phyloP scores from a whole-genome alignment of 805 yeast genomes.

The Candida nemodendra region DNA sequence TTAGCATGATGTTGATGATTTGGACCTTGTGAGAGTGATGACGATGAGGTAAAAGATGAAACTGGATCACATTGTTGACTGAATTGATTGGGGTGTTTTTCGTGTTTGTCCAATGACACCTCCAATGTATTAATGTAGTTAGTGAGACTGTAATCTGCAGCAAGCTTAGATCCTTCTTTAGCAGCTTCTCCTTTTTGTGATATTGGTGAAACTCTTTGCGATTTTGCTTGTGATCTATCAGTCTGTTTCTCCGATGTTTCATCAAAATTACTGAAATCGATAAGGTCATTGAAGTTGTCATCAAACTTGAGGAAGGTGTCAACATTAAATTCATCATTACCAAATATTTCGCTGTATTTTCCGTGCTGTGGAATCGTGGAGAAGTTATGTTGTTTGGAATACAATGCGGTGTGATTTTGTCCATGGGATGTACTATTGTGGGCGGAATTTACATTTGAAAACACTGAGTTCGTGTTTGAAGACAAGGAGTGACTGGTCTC shows the following conservation, averaged over 20 bases:
- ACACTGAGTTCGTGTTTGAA: conserved; percentile 24
- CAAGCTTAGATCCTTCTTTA: conserved; percentile 2
- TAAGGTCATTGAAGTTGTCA: conserved; percentile 26
- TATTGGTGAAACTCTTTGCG: not conserved
- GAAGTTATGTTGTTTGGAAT: conserved; percentile 9
- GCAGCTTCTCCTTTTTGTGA: not conserved
- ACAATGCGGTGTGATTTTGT: conserved; percentile 10
- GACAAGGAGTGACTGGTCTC: conserved; percentile 27
- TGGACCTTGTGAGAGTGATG: conserved; percentile 15
- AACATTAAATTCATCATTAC: conserved; percentile 30
- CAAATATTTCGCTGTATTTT: too few species aligned
- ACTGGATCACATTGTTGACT: not conserved
- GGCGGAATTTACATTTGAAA: conserved; percentile 13
- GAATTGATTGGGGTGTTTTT: conserved; percentile 9
- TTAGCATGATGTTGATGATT: conserved; percentile 5
- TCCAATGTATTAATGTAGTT: conserved; percentile 35
- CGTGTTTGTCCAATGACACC: conserved; percentile 30
- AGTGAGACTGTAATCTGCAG: conserved; percentile 25
- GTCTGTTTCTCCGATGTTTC: conserved; percentile 4
- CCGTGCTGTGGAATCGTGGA: conserved; percentile 3
- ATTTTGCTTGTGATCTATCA: not conserved
- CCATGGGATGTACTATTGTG: conserved; percentile 2
- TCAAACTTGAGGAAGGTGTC: conserved; percentile 34
- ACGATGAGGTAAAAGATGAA: conserved; percentile 5
- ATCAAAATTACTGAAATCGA: conserved; percentile 29